phyloP scores from a whole-genome alignment of 805 yeast species.

The Metschnikowia lochheadii region DNA sequence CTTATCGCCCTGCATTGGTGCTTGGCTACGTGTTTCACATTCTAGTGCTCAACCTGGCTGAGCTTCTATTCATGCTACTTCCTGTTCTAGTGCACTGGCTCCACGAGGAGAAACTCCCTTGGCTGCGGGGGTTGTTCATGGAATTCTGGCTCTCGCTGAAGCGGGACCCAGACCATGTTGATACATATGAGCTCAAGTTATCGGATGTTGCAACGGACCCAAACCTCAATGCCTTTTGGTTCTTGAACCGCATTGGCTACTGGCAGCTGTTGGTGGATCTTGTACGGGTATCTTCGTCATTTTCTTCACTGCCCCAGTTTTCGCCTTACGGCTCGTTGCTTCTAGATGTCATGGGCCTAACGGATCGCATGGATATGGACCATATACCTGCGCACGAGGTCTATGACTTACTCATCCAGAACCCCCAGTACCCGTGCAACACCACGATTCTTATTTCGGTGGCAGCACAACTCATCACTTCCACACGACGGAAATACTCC shows the following conservation, averaged over 20 bases:
- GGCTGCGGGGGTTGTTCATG: constrained; percentile 11
- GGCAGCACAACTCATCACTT: constrained; percentile 8
- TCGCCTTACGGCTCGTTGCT: constrained; percentile 21
- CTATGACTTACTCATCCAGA: constrained; percentile 7
- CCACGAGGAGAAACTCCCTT: constrained; percentile 19
- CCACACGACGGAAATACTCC: background rate
- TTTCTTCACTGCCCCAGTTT: constrained; percentile 7
- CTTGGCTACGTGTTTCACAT: constrained; percentile 35
- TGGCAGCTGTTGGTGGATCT: constrained; percentile 25
- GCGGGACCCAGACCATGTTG: constrained; percentile 11
- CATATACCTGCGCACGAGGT: constrained; percentile 4
- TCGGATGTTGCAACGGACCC: constrained; percentile 6
- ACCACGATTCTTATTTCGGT: constrained; percentile 10
- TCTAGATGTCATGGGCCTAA: constrained; percentile 20
- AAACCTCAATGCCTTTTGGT: constrained; percentile 24
- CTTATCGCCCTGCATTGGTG: constrained; percentile 23
- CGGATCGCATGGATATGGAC: constrained; percentile 15
- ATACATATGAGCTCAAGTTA: constrained; percentile 6
- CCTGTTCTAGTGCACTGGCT: constrained; percentile 40
- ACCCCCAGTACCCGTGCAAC: constrained; percentile 15
- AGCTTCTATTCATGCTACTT: constrained; percentile 26
- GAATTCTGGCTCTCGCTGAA: constrained; percentile 15
- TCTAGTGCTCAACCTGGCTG: constrained; percentile 32
- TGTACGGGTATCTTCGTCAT: background rate
- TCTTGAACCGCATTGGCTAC: constrained; percentile 23